Conservation (phyloP, 2,329 filamentous ascomycete genomes). For the Talaromyces verruculosus region DNA sequence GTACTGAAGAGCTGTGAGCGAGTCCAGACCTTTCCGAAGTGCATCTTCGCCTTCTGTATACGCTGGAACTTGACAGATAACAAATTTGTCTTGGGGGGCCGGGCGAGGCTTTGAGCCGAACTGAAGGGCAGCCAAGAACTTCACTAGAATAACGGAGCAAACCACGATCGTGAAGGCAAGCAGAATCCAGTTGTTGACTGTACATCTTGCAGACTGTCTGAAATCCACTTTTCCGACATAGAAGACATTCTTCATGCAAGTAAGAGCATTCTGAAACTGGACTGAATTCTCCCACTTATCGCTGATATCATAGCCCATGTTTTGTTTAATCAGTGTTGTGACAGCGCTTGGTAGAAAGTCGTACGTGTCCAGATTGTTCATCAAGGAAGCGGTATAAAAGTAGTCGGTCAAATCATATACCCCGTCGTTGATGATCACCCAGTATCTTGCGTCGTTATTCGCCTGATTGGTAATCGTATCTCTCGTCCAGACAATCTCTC, state of each 20-base stretch:
- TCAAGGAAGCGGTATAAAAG: constrained; percentile 68
- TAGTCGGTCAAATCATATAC: constrained; percentile 94
- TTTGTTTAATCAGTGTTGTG: constrained; percentile 66
- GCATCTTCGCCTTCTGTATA: constrained; percentile 98
- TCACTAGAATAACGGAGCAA: constrained; percentile 74
- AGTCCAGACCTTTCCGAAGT: constrained; percentile 87
- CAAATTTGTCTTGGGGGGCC: constrained; percentile 92
- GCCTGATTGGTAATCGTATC: constrained; percentile 65
- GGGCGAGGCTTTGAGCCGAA: constrained; percentile 90
- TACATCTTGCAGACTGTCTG: constrained; percentile 70
- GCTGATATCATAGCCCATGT: constrained; percentile 78
- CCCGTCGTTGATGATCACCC: constrained; percentile 73
- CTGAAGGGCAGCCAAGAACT: constrained; percentile 90
- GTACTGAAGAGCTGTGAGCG: constrained; percentile 88
- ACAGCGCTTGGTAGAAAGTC: constrained; percentile 71
- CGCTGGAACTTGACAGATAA: constrained; percentile 95
- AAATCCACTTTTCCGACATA: constrained; percentile 85
- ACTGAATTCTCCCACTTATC: constrained; percentile 57
- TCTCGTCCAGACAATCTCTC: constrained; percentile 72
- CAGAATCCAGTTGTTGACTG: constrained; percentile 87
- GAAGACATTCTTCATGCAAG: constrained; percentile 80
- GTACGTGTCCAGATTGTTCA: constrained; percentile 59
- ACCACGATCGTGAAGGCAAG: constrained; percentile 84
- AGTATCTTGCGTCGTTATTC: constrained; percentile 65
- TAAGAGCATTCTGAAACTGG: constrained; percentile 64